Evolutionary conservation across 768 basidiomycete genomes (phyloP).

Genomic region (Boletus sp.): DNA sequence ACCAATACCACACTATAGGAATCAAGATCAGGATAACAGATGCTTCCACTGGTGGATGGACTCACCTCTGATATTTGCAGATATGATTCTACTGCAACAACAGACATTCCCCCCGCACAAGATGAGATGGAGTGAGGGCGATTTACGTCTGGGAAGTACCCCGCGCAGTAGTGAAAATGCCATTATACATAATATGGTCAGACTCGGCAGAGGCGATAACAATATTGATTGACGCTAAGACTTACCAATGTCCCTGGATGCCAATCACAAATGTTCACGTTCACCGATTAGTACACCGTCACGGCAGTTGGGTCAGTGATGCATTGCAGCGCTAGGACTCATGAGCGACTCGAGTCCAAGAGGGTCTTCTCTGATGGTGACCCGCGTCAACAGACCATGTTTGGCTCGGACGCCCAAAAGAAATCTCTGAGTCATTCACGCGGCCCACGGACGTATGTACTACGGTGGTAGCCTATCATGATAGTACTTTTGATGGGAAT

Average conservation of each 20-base stretch:
- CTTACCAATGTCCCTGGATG: neutral
- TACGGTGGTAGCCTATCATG: too few relatives aligned
- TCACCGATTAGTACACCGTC: neutral
- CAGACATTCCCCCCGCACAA: slow-evolving; percentile 10
- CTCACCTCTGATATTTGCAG: slow-evolving; percentile 12
- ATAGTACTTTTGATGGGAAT: too few relatives aligned
- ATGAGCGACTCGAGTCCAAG: too few relatives aligned
- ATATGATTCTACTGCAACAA: slow-evolving; percentile 12
- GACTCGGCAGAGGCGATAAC: neutral
- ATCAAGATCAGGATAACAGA: neutral
- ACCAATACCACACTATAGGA: slow-evolving; percentile 10
- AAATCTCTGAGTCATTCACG: too few relatives aligned
- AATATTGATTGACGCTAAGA: neutral
- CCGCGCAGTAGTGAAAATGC: neutral
- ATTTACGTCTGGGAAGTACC: neutral
- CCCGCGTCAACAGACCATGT: too few relatives aligned
- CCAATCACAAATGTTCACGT: neutral
- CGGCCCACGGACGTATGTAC: too few relatives aligned
- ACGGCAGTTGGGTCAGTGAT: neutral
- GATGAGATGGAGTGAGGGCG: neutral
- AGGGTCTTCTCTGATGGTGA: too few relatives aligned
- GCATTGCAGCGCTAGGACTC: too few relatives aligned
- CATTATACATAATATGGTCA: neutral
- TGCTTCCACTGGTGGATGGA: neutral
- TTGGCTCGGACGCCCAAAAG: too few relatives aligned